Conservation (phyloP, 1,284 basidiomycete species). For the Calocybe gambosa region DNA sequence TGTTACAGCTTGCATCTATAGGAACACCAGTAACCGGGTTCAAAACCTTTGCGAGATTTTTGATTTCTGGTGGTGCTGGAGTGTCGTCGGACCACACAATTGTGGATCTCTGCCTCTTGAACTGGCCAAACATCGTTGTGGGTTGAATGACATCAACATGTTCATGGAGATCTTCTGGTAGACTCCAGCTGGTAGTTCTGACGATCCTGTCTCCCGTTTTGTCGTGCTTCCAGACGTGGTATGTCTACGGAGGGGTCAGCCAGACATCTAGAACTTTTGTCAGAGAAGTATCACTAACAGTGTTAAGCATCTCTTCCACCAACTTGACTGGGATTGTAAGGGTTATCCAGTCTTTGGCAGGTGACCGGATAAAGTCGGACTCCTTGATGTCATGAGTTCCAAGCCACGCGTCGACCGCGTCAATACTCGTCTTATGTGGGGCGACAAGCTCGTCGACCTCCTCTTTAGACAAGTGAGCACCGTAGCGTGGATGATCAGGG, state of each 20-base stretch:
- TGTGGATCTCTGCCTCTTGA: constrained; percentile 40
- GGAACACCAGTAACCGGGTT: constrained; percentile 30
- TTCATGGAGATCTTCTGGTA: constrained; percentile 53
- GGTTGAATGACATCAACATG: constrained; percentile 72
- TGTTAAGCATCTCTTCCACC: constrained; percentile 64
- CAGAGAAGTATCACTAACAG: constrained; percentile 40
- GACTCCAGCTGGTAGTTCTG: constrained; percentile 65
- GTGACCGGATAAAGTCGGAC: constrained; percentile 42
- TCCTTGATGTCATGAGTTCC: constrained; percentile 45
- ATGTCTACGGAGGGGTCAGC: constrained; percentile 38
- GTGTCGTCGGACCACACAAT: constrained; percentile 26
- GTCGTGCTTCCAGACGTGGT: constrained; percentile 53
- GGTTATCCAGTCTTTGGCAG: constrained; percentile 65
- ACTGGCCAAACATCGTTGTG: constrained; percentile 63
- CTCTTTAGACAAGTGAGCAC: constrained; percentile 58
- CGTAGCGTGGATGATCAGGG: constrained; percentile 59
- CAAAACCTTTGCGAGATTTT: constrained; percentile 19
- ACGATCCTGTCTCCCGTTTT: constrained; percentile 47
- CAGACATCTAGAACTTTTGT: background rate
- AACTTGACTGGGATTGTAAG: constrained; percentile 51
- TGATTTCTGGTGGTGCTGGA: constrained; percentile 1
- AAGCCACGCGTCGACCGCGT: constrained; percentile 58
- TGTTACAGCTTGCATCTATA: constrained; percentile 47
- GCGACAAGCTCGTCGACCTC: constrained; percentile 56
- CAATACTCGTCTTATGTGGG: constrained; percentile 48